Evolutionary conservation across 179 eudicot species (phyloP), one percentile per base, ranked within the genome.

Genomic region (Drosera spatulata): DNA sequence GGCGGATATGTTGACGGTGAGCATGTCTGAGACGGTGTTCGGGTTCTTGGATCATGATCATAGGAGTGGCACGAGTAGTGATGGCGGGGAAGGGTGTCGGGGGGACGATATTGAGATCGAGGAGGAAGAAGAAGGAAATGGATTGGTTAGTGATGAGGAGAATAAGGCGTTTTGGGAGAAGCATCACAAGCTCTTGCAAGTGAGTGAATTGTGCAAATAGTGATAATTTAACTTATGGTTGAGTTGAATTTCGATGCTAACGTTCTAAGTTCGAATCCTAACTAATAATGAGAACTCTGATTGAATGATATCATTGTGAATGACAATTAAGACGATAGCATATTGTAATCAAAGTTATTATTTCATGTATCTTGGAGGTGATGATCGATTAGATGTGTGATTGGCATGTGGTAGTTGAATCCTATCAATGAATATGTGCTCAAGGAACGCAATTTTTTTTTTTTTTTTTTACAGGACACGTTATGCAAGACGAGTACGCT

Each of bases 401-500:
- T 22, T 22, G 33, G 1, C 1, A 22, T n/a, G 33, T 22, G 33
- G 33, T 0, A 22, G 1, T 22, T 22, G 33, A 22, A 22, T 22
- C 33, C 33, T 22, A 22, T 22, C 1, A 22, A 22, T 0, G 33
- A 22, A 22, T 22, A 22, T 22, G 1, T 22, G 33, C 33, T 22
- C 33, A 22, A 22, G 33, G 33, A 22, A 22, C 33, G 33, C 1
- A 22, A 22, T 0, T 22, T 22, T 22, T 22, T 0, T 58, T 50
- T 0, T 22, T 22, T 22, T 22, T 0, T 58, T 50, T 54, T 68
- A 49, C 79, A 87, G 96, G 80, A 64, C 6, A 80, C 82, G 10
- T 59, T 89, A 50, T 74, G 74, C 58, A 83, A 94, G 47, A 87
- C 80, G 5, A 84, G 76, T 50, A 66, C 84, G 2, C 8, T 80